These are phyloP conservation scores for Globisporangium viniferum DNA, from an alignment of 352 stramenopile species.

Conservation along the genomic window DNA sequence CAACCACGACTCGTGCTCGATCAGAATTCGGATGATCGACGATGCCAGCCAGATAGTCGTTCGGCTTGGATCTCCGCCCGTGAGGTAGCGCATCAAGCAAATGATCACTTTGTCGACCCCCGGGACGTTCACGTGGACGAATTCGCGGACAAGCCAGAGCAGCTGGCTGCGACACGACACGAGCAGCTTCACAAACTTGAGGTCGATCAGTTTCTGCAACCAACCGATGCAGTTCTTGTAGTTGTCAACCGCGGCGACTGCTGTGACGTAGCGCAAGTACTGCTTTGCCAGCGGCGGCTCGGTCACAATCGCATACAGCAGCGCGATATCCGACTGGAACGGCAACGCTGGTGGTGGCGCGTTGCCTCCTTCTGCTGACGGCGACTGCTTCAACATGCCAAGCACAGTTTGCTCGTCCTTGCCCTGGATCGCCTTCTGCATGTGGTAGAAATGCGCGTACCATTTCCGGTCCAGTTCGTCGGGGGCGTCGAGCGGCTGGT, in stretches of 20 bases:
- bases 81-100: conserved; percentile 70
- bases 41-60: conserved; percentile 77
- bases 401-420: conserved; percentile 61
- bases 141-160: conserved; percentile 74
- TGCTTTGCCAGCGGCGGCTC: conserved; percentile 67
- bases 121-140: conserved; percentile 70
- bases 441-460: conserved; percentile 84
- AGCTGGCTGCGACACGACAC: conserved; percentile 71
- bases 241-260: conserved; percentile 48
- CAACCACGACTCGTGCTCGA: conserved; percentile 77
- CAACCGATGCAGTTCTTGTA: conserved; percentile 77
- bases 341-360: conserved; percentile 28
- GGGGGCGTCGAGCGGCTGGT: conserved; percentile 63
- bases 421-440: conserved; percentile 76
- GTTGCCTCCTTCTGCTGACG: conserved; percentile 9
- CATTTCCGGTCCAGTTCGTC: conserved; percentile 85
- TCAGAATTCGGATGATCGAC: conserved; percentile 73
- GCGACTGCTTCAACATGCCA: conserved; percentile 58
- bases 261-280: conserved; percentile 72
- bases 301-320: conserved; percentile 79
- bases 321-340: conserved; percentile 76
- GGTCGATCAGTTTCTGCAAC: conserved; percentile 81
- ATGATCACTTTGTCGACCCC: conserved; percentile 77
- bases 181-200: conserved; percentile 79
- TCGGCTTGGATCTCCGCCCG: conserved; percentile 58